phyloP scores from a whole-genome alignment of 2,329 filamentous ascomycete genomes.

The Bipolaris cookei region DNA sequence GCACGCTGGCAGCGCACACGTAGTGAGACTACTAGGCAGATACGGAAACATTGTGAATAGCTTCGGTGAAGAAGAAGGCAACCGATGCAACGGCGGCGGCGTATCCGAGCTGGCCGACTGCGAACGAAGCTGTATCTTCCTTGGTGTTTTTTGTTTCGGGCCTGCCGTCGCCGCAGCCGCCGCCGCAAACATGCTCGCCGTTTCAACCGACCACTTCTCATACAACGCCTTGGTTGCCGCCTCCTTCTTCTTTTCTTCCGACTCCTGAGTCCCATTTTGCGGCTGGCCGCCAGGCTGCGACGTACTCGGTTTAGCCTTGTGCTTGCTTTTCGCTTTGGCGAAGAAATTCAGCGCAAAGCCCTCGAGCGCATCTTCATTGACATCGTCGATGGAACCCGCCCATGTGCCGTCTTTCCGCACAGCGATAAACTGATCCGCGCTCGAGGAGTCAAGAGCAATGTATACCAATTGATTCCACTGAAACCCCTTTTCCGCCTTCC shows the following conservation, averaged over 20 bases:
- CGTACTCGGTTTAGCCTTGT: conserved; percentile 25
- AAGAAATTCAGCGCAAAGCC: conserved; percentile 44
- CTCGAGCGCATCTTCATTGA: conserved; percentile 42
- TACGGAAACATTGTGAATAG: conserved; percentile 41
- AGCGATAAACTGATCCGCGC: conserved; percentile 44
- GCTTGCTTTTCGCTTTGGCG: conserved; percentile 20
- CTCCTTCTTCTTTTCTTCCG: conserved; percentile 20
- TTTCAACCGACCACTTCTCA: conserved; percentile 39
- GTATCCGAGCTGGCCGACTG: conserved; percentile 32
- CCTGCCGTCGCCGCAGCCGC: conserved; percentile 34
- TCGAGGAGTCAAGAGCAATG: conserved; percentile 39
- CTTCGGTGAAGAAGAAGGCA: conserved; percentile 37
- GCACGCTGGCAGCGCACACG: conserved; percentile 34
- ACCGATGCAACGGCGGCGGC: conserved; percentile 36
- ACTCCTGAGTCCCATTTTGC: conserved; percentile 1
- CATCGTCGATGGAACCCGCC: conserved; percentile 45
- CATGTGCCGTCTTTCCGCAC: conserved; percentile 45
- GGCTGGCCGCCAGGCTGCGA: conserved; percentile 5
- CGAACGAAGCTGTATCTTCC: conserved; percentile 41
- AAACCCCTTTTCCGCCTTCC: conserved; percentile 40
- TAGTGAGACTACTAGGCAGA: conserved; percentile 31
- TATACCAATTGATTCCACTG: conserved; percentile 41
- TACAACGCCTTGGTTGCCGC: conserved; percentile 36
- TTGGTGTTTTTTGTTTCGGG: conserved; percentile 21
- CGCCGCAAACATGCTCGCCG: conserved; percentile 34